Conservation (phyloP, 1,284 basidiomycete species). For the Apiotrichum laibachii region DNA sequence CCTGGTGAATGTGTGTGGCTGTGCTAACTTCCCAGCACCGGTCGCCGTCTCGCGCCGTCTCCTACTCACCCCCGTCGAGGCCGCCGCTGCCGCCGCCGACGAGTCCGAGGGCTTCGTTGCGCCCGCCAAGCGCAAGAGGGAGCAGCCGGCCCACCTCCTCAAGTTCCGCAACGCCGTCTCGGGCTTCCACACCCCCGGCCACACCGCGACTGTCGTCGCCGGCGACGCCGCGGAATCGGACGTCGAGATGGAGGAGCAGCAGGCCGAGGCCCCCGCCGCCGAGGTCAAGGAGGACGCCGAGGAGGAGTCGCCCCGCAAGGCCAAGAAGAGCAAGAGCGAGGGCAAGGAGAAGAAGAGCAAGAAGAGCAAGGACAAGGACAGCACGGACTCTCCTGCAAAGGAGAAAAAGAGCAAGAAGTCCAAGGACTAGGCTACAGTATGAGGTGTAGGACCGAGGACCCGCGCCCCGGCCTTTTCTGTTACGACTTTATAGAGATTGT, state of each 20-base stretch:
- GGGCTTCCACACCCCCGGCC: constrained; percentile 42
- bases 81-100: background rate
- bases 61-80: constrained; percentile 34
- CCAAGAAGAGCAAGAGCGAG: constrained; percentile 10
- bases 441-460: background rate
- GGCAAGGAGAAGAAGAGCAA: constrained; percentile 3
- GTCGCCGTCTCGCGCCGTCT: constrained; percentile 38
- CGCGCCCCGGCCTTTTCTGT: background rate
- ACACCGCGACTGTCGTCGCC: constrained; percentile 7
- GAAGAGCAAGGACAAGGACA: constrained; percentile 26
- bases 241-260: background rate
- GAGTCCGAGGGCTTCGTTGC: background rate
- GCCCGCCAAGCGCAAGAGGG: constrained; percentile 26
- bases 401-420: constrained; percentile 43
- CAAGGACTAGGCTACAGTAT: constrained; percentile 18
- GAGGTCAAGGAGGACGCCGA: background rate
- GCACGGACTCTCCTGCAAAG: constrained; percentile 25
- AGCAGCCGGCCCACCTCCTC: constrained; percentile 38
- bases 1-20: too few relatives aligned
- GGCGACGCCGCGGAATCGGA: background rate
- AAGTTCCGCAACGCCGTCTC: constrained; percentile 44
- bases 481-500: background rate
- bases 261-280: background rate
- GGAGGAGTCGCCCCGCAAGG: constrained; percentile 4
- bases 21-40: constrained; percentile 31